phyloP scores from a whole-genome alignment of 2,329 filamentous ascomycete species.

The Neoscytalidium dimidiatum region DNA sequence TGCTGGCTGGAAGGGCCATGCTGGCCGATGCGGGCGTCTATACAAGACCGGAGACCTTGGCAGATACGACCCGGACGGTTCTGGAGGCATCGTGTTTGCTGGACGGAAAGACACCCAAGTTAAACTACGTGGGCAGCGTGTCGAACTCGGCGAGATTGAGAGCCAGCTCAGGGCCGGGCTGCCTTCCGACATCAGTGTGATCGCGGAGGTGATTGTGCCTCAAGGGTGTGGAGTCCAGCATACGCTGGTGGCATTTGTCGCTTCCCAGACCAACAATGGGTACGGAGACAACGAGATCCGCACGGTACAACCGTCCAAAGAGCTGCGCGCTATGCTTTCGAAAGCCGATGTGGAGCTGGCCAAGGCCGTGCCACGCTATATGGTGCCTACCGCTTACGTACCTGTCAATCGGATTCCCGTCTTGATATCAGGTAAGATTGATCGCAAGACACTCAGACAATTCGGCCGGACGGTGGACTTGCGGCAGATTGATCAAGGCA shows the following conservation, averaged over 20 bases:
- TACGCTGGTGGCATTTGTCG: conserved; percentile 37
- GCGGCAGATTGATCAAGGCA: conserved; percentile 19
- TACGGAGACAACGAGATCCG: conserved; percentile 22
- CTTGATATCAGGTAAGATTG: conserved; percentile 46
- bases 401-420: conserved; percentile 46
- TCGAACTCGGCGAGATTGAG: conserved; percentile 42
- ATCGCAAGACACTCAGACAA: conserved; percentile 26
- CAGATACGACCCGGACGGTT: conserved; percentile 41
- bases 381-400: conserved; percentile 48
- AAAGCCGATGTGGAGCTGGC: conserved; percentile 19
- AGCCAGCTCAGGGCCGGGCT: conserved; percentile 34
- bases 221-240: conserved; percentile 24
- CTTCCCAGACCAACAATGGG: conserved; percentile 21
- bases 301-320: background rate
- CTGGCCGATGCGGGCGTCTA: conserved; percentile 60
- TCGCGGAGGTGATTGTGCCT: conserved; percentile 51
- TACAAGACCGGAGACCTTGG: conserved; percentile 12
- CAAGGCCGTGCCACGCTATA: conserved; percentile 33
- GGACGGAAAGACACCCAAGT: conserved; percentile 66
- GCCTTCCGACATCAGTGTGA: conserved; percentile 22
- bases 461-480: conserved; percentile 24
- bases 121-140: conserved; percentile 40
- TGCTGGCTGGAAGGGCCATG: conserved; percentile 49
- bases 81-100: conserved; percentile 55
- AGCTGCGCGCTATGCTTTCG: background rate